A percentile compares a stretch with the other conserved stretches of the same genome.
Evolutionary conservation across 2,329 filamentous ascomycete genomes (phyloP).

Genomic region (Byssochlamys sp.): DNA sequence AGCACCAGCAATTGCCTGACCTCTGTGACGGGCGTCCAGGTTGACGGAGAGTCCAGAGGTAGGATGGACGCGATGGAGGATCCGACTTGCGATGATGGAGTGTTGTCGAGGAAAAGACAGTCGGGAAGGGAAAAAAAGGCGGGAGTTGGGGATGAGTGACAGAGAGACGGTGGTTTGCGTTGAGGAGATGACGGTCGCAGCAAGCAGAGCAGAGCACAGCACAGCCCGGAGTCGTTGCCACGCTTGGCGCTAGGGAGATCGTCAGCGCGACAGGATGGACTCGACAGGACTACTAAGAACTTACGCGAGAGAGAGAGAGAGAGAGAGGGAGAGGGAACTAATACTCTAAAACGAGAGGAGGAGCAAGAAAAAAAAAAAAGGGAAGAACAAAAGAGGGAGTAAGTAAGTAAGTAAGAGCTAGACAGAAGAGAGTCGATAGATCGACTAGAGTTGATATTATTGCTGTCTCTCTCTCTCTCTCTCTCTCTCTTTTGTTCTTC

Average conservation of each 20-base stretch:
- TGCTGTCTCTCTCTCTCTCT: no score
- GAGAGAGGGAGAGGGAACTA: no score
- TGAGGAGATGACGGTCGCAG: constrained; percentile 7
- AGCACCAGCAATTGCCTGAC: constrained; percentile 10
- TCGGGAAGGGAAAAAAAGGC: constrained; percentile 5
- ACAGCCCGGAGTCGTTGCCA: constrained; percentile 17
- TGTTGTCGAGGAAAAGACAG: not conserved
- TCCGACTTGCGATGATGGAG: not conserved
- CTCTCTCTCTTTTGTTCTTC: no score
- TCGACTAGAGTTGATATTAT: no score
- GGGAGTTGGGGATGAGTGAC: constrained; percentile 1
- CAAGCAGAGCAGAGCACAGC: constrained; percentile 11
- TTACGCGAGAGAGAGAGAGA: not conserved
- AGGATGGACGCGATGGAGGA: not conserved
- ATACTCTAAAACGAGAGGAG: no score
- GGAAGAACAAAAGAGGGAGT: not conserved
- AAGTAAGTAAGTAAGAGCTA: no score
- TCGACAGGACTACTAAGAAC: constrained; percentile 1
- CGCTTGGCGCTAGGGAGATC: constrained; percentile 19
- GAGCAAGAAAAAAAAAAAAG: no score
- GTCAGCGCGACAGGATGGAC: constrained; percentile 10
- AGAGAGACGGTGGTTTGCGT: constrained; percentile 8
- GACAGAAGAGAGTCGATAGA: no score
- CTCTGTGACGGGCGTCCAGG: constrained; percentile 12
- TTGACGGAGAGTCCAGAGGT: constrained; percentile 6